Percentiles rank a stretch among this genome's conserved stretches.
Conservation (phyloP, 2,329 filamentous ascomycete genomes). For the Blastomyces emzantsi region DNA sequence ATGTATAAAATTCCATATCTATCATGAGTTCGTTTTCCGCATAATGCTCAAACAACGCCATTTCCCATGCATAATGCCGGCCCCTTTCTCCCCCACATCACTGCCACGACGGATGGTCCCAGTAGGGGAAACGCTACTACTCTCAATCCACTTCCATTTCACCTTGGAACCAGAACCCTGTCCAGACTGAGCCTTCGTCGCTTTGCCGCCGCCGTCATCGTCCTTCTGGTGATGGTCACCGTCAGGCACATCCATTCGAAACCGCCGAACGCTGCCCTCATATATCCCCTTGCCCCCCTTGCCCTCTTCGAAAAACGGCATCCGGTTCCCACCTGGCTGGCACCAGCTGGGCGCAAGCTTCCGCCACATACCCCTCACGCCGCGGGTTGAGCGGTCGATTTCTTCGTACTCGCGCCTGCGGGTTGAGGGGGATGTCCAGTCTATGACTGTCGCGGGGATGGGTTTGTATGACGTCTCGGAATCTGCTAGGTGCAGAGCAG, state of each 20-base stretch:
- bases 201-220: background rate
- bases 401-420: constrained; percentile 43
- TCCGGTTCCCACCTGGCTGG: constrained; percentile 25
- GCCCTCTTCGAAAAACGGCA: constrained; percentile 36
- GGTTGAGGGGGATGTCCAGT: constrained; percentile 40
- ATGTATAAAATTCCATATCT: background rate
- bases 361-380: constrained; percentile 36
- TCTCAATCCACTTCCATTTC: constrained; percentile 9
- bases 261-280: constrained; percentile 39
- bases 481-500: background rate
- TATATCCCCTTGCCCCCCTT: constrained; percentile 30
- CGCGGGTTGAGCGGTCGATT: constrained; percentile 40
- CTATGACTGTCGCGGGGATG: constrained; percentile 34
- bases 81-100: background rate
- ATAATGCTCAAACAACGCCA: constrained; percentile 4
- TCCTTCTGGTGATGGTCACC: constrained; percentile 9
- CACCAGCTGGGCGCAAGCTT: constrained; percentile 35
- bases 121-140: background rate
- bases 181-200: background rate
- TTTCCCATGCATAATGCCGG: background rate
- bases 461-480: constrained; percentile 14
- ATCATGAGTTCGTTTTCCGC: constrained; percentile 3
- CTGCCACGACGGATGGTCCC: background rate
- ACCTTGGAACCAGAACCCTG: background rate
- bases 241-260: constrained; percentile 37